Evolutionary conservation across 2,329 filamentous ascomycete genomes (phyloP), one percentile per base, ranked within the genome.

Genomic region (Cercospora citrullina): DNA sequence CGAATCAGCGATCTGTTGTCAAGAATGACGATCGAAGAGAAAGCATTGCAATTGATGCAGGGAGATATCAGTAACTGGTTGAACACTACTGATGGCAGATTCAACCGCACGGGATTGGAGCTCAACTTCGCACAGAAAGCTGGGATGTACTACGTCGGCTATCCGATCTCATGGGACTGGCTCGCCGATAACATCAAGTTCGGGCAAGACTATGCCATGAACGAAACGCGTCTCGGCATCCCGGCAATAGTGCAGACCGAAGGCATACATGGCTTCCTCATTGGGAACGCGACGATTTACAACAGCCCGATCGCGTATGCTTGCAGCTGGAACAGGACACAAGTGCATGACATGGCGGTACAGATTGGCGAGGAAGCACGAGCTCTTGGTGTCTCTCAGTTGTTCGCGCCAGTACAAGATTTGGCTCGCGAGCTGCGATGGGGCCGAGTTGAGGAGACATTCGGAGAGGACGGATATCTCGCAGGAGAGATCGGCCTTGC

Each of bases 201-300:
- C 42, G 91, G 84, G 3, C 90, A 93, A 74, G 88, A 92, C 63
- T 92, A 92, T 71, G 80, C 91, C 2, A 73, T 88, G 59, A 81
- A 91, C 18, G 87, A 90, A 71, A 91, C 89, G 1, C 87, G 86
- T 1, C 79, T 89, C 8, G 90, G 89, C 0, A 93, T 93, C 63
- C 91, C 91, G 6, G 87, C 90, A 1, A 84, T 92, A 72, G 87
- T 91, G 14, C 91, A 93, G 78, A 90, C 87, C 3, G 91, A 93
- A 79, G 90, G 87, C 42, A 90, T 93, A 55, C 90, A 93, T 74
- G 91, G 90, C 1, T 88, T 92, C 71, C 81, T 92, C 33, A 85
- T 90, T 53, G 85, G 86, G 9, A 92, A 92, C 76, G 90, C 89
- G 2, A 93, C 91, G 1, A 91, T 93, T 68, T 93, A 92, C 82